A percentile compares a stretch with the other conserved stretches of the same genome.
phyloP scores from a whole-genome alignment of 805 yeast genomes.

The Ogataea dorogensis region DNA sequence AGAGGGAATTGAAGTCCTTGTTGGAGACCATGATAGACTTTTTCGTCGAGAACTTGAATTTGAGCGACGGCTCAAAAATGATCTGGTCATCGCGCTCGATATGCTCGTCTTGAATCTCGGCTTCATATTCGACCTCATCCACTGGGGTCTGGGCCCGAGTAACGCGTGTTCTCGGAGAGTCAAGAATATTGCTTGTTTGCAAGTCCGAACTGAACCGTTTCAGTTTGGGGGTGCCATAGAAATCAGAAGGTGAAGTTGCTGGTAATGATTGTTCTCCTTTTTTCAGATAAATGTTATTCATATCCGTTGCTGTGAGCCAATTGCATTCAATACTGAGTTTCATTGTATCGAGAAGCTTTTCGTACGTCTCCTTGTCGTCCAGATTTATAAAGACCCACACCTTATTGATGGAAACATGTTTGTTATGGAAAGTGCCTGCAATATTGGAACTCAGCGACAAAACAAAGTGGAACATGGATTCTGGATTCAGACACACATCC shows the following conservation, averaged over 20 bases:
- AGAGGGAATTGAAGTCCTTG: slow-evolving; percentile 75
- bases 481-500: slow-evolving; percentile 16
- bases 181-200: slow-evolving; percentile 11
- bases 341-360: slow-evolving; percentile 4
- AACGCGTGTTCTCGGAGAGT: slow-evolving; percentile 9
- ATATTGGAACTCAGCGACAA: slow-evolving; percentile 5
- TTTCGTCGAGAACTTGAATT: slow-evolving; percentile 52
- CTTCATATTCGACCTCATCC: slow-evolving; percentile 41
- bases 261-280: slow-evolving; percentile 5
- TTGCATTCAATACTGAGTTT: slow-evolving; percentile 7
- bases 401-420: slow-evolving; percentile 5
- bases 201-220: slow-evolving; percentile 11
- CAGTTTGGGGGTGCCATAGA: slow-evolving; percentile 12
- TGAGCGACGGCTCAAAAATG: slow-evolving; percentile 37
- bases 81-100: slow-evolving; percentile 32
- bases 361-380: slow-evolving; percentile 7
- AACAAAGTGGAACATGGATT: slow-evolving; percentile 9
- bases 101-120: slow-evolving; percentile 29
- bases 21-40: slow-evolving; percentile 56
- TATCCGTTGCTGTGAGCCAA: slow-evolving; percentile 10
- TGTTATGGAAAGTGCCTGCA: slow-evolving; percentile 8
- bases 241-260: slow-evolving; percentile 11
- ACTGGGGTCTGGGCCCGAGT: not conserved
- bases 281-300: slow-evolving; percentile 13
- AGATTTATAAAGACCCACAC: slow-evolving; percentile 14